Evolutionary conservation across 305 asterid genomes (phyloP), one percentile per base, ranked within the genome.

Genomic region (Ajuga reptans): DNA sequence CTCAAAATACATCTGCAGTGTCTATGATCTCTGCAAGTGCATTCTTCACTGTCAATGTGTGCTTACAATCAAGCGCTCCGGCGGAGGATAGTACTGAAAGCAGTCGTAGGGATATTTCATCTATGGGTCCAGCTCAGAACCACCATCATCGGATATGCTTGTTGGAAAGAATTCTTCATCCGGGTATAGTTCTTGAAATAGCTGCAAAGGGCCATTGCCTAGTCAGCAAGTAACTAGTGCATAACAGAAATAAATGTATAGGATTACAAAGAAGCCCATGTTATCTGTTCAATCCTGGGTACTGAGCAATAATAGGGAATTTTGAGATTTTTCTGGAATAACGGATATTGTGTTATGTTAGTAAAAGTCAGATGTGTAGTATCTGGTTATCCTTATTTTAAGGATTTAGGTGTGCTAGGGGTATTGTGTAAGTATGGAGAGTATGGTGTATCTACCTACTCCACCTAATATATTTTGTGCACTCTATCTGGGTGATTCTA

Each of bases 101-200:
- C 54, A 56, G 57, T 55, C 11, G 1, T 34, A 6, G 27, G 49
- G 15, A 59, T 31, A 8, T 50, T 8, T 51, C 60, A 41, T 51
- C 72, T 72, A 77, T 21, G 72, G 56, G 36, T 81, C 86, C 33
- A 53, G 66, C 67, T 85, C 87, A 56, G 72, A 33, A 17, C 71
- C 76, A 24, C 43, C 77, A 58, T 81, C 82, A 33, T 75, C 80
- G 6, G 81, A 56, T 18, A 63, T 43, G 8, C 54, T 72, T 16
- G 83, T 63, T 9, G 89, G 45, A 34, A 86, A 80, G 79, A 86
- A 89, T 37, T 81, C 91, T 59, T 79, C 87, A 21, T 73, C 42
- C 2, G 95, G 91, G 68, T 79, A 87, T 73, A 87, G 75, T 67
- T 78, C 79, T 50, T 72, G 75, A 65, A 85, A 89, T 31, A 87